A percentile compares a stretch with the other conserved stretches of the same genome.
phyloP scores from a whole-genome alignment of 2,329 filamentous ascomycete species.

The Neopestalotiopsis sp. region DNA sequence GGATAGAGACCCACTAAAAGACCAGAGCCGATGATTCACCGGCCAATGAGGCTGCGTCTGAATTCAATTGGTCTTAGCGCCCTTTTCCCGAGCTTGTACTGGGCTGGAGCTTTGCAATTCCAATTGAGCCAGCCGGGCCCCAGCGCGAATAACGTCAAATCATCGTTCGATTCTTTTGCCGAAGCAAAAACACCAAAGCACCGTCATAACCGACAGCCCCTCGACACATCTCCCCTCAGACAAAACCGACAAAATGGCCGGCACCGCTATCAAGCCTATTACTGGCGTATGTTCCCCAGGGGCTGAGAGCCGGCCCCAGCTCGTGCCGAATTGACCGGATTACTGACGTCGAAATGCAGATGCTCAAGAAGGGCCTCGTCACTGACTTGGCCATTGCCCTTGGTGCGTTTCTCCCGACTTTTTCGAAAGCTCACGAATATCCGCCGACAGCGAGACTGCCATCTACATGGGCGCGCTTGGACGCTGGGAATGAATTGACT shows the following conservation, averaged over 20 bases:
- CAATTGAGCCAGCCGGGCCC: conserved; percentile 4
- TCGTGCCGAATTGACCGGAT: neutral
- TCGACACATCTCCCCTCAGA: conserved; percentile 21
- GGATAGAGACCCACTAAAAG: neutral
- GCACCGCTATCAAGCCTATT: conserved; percentile 57
- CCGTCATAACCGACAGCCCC: conserved; percentile 15
- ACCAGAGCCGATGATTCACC: neutral
- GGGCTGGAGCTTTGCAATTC: conserved; percentile 14
- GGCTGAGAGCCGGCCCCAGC: conserved; percentile 14
- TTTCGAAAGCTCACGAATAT: neutral
- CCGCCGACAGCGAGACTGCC: neutral
- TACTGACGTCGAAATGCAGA: conserved; percentile 43
- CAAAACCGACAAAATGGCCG: conserved; percentile 35
- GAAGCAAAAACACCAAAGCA: neutral
- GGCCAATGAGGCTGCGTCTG: conserved; percentile 10
- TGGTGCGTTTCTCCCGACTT: conserved; percentile 47
- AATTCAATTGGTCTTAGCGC: conserved; percentile 17
- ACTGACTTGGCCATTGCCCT: conserved; percentile 61
- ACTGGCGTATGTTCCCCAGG: conserved; percentile 59
- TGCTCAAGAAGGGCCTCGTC: conserved; percentile 65
- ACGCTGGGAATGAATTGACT: neutral
- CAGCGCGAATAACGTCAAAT: conserved; percentile 24
- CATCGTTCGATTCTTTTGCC: conserved; percentile 19
- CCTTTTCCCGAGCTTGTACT: neutral
- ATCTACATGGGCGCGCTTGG: neutral